Base-by-base conservation (phyloP, 805 yeast genomes). In the Saccharomycopsis selenospora region DNA sequence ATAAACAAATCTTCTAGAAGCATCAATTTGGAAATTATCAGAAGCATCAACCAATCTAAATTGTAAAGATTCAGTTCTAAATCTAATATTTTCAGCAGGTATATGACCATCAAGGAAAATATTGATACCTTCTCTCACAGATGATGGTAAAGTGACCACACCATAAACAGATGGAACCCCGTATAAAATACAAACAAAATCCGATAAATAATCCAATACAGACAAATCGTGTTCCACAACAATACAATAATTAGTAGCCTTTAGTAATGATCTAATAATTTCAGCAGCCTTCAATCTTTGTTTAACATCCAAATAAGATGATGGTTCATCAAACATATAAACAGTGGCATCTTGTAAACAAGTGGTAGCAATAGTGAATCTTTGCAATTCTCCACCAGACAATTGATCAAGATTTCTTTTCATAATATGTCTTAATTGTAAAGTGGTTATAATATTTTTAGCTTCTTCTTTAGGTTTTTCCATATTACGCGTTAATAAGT, bases 151-250 rank as follows among this genome's bases (percentile, higher is more conserved):
- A 22, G 97, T 88, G 45, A 93, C 99, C 55, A 93, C 98, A 75
- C 99, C 99, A 65, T 93, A 93, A 40, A 93, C 96, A 5, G 98
- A 91, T 46, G 99, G 96, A 45, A 88, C 95, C 74, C 99, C 99
- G 65, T 93, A 93, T 50, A 93, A 70, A 60, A 93, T 93, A 79
- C 99, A 93, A 50, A 93, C 89, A 59, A 83, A 93, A 71, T 93
- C 99, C 13, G 98, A 91, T 59, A 93, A 75, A 67, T 93, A 93
- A 73, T 93, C 99, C 69, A 93, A 75, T 24, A 93, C 99, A 3
- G 97, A 90, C 70, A 93, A 76, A 78, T 93, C 99, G 75, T 93
- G 99, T 76, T 93, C 99, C 53, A 93, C 99, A 66, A 91, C 90
- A 62, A 93, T 93, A 56, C 93, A 93, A 62, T 91, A 93, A 25